A percentile compares a stretch with the other conserved stretches of the same genome.
Evolutionary conservation across 306 rosid species (phyloP).

Genomic region (Astragalus membranaceus): DNA sequence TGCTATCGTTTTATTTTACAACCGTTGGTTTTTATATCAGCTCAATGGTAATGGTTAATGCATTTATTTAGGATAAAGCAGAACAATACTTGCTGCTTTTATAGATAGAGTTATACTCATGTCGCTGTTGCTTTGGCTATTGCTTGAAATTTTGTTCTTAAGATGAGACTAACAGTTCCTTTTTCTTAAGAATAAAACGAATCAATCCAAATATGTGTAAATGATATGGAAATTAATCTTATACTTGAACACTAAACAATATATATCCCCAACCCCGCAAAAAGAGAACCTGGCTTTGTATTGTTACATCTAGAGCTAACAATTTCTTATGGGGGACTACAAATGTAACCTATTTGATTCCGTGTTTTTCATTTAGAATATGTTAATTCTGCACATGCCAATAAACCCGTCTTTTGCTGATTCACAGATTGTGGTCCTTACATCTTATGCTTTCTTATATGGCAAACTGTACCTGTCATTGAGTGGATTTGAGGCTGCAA

Average conservation of each 20-base stretch:
- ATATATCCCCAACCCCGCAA: background rate
- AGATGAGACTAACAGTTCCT: background rate
- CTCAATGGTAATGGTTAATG: constrained; percentile 61
- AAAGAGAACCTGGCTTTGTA: background rate
- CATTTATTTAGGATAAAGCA: background rate
- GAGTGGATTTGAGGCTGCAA: constrained; percentile 82
- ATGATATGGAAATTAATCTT: constrained; percentile 1
- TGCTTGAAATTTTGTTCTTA: background rate
- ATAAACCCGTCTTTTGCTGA: constrained; percentile 21
- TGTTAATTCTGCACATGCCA: background rate
- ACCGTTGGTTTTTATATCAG: constrained; percentile 84
- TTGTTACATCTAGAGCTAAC: background rate
- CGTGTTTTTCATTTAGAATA: background rate
- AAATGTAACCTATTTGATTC: background rate
- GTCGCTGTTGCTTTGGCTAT: background rate
- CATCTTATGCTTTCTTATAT: constrained; percentile 70
- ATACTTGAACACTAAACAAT: background rate
- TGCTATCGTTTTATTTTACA: constrained; percentile 83
- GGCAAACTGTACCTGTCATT: constrained; percentile 84
- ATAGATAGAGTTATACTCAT: background rate
- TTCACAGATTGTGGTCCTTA: constrained; percentile 68
- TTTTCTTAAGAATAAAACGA: background rate
- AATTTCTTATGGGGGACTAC: background rate
- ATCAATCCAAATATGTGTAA: background rate
- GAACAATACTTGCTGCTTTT: background rate